phyloP scores from a whole-genome alignment of 257 asterid genomes.

The Przewalskia tangutica region DNA sequence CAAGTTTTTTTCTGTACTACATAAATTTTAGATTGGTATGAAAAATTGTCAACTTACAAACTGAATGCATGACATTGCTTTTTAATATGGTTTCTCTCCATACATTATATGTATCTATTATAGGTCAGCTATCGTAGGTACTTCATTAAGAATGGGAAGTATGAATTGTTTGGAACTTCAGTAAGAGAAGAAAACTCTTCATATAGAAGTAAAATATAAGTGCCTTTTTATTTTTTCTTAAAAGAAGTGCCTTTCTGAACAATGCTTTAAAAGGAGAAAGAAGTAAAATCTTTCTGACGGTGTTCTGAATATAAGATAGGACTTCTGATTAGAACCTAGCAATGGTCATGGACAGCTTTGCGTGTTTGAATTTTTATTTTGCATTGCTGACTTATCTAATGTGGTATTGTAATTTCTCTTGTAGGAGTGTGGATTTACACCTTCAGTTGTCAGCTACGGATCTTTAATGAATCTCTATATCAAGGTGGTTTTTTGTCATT shows the following conservation, averaged over 20 bases:
- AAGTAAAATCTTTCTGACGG: neutral
- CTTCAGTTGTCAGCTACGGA: constrained; percentile 81
- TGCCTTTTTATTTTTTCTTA: too few species aligned
- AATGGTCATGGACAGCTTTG: neutral
- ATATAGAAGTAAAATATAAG: neutral
- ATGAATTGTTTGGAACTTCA: neutral
- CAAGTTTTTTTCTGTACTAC: neutral
- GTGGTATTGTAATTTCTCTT: constrained; percentile 9
- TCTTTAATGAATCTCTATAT: constrained; percentile 82
- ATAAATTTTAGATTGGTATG: neutral
- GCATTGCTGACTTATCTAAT: neutral
- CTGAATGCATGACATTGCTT: neutral
- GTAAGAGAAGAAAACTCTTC: neutral
- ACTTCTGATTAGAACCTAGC: neutral
- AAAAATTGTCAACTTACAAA: neutral
- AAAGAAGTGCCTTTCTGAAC: neutral
- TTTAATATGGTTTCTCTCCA: neutral
- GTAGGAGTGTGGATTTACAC: constrained; percentile 86
- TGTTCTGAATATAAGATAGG: neutral
- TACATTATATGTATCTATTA: neutral
- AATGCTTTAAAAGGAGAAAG: constrained; percentile 1
- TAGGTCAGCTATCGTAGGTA: neutral
- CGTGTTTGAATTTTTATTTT: neutral
- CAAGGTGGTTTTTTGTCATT: constrained; percentile 44
- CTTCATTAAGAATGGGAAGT: neutral